Evolutionary conservation across 805 yeast genomes (phyloP).

Genomic region (Priceomyces castillae): DNA sequence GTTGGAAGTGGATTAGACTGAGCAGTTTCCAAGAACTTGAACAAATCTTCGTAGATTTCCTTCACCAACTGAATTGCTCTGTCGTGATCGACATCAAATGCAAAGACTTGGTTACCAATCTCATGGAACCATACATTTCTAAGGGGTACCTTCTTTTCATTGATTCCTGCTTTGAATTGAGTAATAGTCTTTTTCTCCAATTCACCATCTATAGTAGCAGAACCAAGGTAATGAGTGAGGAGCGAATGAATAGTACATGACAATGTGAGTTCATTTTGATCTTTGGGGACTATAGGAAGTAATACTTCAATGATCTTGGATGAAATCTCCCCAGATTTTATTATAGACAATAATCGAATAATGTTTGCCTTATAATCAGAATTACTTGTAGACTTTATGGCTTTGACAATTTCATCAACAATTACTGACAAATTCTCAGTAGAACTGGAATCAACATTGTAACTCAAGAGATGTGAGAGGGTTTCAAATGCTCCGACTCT

Average conservation of each 20-base stretch:
- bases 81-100: conserved; percentile 12
- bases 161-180: conserved; percentile 54
- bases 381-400: conserved; percentile 54
- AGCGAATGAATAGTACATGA: conserved; percentile 48
- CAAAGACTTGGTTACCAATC: conserved; percentile 37
- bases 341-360: conserved; percentile 41
- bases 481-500: conserved; percentile 48
- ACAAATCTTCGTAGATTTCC: conserved; percentile 21
- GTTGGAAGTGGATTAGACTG: conserved; percentile 52
- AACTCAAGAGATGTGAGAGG: conserved; percentile 9
- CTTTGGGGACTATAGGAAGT: conserved; percentile 60
- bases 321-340: conserved; percentile 23
- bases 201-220: conserved; percentile 16
- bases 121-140: conserved; percentile 66
- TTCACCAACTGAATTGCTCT: conserved; percentile 13
- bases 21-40: conserved; percentile 40
- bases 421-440: conserved; percentile 29
- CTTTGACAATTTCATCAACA: conserved; percentile 53
- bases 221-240: conserved; percentile 40
- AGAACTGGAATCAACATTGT: conserved; percentile 16
- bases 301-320: conserved; percentile 45
- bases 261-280: conserved; percentile 69
- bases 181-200: conserved; percentile 21
- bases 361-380: conserved; percentile 64
- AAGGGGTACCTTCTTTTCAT: conserved; percentile 60